Evolutionary conservation across 2,329 filamentous ascomycete genomes (phyloP).

Genomic region (Polychaeton citri): DNA sequence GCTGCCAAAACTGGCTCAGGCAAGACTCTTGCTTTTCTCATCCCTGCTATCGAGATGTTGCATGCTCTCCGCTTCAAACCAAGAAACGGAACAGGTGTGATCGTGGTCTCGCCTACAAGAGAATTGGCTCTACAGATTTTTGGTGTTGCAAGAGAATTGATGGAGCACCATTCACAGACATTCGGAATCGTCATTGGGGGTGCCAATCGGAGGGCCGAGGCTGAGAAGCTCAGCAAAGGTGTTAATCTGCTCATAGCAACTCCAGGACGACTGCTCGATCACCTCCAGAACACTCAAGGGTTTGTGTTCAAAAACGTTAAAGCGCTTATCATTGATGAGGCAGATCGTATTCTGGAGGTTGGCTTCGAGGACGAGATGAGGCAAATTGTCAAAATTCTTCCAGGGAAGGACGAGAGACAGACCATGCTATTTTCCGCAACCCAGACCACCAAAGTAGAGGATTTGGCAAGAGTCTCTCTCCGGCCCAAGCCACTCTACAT

Average conservation of each 20-base stretch:
- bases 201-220: slow-evolving; percentile 79
- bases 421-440: slow-evolving; percentile 99
- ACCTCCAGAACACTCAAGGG: slow-evolving; percentile 79
- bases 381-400: slow-evolving; percentile 87
- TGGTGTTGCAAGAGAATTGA: slow-evolving; percentile 81
- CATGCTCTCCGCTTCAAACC: slow-evolving; percentile 86
- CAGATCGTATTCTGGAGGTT: slow-evolving; percentile 89
- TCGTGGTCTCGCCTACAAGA: slow-evolving; percentile 84
- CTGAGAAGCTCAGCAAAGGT: slow-evolving; percentile 85
- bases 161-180: slow-evolving; percentile 87
- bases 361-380: slow-evolving; percentile 99
- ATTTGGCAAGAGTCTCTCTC: slow-evolving; percentile 85
- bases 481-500: slow-evolving; percentile 87
- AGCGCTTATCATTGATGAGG: slow-evolving; percentile 88
- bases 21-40: slow-evolving; percentile 89
- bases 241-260: slow-evolving; percentile 92
- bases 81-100: slow-evolving; percentile 78
- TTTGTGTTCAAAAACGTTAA: slow-evolving; percentile 90
- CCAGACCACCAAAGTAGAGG: slow-evolving; percentile 96
- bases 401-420: slow-evolving; percentile 64
- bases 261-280: slow-evolving; percentile 81
- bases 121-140: slow-evolving; percentile 95
- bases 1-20: slow-evolving; percentile 93
- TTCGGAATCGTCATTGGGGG: slow-evolving; percentile 95
- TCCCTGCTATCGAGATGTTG: slow-evolving; percentile 89